Evolutionary conservation across 768 basidiomycete species (phyloP).

Genomic region (Erythrobasidium yunnanense): DNA sequence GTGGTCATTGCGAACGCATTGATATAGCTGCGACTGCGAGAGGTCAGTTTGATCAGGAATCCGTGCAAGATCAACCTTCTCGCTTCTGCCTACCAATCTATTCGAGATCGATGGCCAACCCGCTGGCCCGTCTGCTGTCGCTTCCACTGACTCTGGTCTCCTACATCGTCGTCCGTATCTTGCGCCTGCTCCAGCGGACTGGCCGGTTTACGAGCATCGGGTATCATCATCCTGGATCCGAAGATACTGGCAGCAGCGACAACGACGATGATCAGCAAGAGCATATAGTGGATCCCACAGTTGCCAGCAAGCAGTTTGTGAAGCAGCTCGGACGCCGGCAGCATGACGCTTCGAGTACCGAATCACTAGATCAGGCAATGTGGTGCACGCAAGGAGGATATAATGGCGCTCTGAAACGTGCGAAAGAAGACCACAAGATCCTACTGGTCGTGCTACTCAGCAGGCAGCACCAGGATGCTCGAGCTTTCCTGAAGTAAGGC

Average conservation of each 20-base stretch:
- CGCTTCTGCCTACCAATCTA: background rate
- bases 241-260: background rate
- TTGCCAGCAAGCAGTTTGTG: background rate
- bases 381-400: constrained; percentile 65
- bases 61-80: background rate
- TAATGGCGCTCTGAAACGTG: constrained; percentile 60
- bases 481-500: constrained; percentile 68
- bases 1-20: too few relatives aligned
- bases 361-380: background rate
- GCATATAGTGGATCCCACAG: constrained; percentile 1
- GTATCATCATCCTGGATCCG: too few relatives aligned
- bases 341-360: background rate
- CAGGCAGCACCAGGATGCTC: constrained; percentile 78
- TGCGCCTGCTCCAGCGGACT: background rate
- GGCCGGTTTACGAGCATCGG: background rate
- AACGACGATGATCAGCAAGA: background rate
- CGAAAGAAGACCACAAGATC: constrained; percentile 61
- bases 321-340: background rate
- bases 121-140: background rate
- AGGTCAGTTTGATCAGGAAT: background rate
- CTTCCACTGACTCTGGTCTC: background rate
- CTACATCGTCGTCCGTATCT: background rate
- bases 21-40: background rate
- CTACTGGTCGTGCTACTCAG: constrained; percentile 74
- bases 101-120: too few relatives aligned